Evolutionary conservation across 2,329 filamentous ascomycete genomes (phyloP).

Genomic region (Claviceps africana): DNA sequence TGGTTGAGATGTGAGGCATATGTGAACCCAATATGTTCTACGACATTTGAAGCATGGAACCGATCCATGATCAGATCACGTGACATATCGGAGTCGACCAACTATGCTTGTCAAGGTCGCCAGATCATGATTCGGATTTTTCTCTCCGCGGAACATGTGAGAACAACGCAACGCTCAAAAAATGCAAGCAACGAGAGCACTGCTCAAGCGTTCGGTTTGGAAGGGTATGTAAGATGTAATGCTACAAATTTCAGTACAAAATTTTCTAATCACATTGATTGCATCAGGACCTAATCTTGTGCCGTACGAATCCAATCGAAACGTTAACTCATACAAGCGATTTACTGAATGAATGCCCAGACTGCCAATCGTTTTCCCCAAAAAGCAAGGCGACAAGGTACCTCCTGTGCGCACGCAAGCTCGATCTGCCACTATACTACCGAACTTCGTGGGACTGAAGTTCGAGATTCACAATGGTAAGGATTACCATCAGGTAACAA

Average conservation of each 20-base stretch:
- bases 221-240: constrained; percentile 46
- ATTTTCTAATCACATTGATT: background rate
- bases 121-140: too few species aligned
- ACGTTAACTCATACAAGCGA: constrained; percentile 2
- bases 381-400: constrained; percentile 45
- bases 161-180: constrained; percentile 8
- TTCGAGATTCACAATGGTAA: constrained; percentile 92
- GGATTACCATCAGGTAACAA: constrained; percentile 63
- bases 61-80: background rate
- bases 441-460: constrained; percentile 78
- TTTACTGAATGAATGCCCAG: constrained; percentile 19
- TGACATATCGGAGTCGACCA: background rate
- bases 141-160: background rate
- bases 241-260: background rate
- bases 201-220: constrained; percentile 70
- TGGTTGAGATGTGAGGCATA: too few species aligned
- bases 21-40: too few species aligned
- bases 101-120: background rate
- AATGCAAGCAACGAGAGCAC: constrained; percentile 57
- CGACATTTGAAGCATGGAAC: background rate
- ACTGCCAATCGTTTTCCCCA: constrained; percentile 49
- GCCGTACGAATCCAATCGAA: constrained; percentile 26
- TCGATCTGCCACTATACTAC: constrained; percentile 75
- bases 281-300: constrained; percentile 36
- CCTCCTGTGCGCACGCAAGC: constrained; percentile 76